Evolutionary conservation across 2,329 filamentous ascomycete genomes (phyloP).

Genomic region (Lachnellula arida): DNA sequence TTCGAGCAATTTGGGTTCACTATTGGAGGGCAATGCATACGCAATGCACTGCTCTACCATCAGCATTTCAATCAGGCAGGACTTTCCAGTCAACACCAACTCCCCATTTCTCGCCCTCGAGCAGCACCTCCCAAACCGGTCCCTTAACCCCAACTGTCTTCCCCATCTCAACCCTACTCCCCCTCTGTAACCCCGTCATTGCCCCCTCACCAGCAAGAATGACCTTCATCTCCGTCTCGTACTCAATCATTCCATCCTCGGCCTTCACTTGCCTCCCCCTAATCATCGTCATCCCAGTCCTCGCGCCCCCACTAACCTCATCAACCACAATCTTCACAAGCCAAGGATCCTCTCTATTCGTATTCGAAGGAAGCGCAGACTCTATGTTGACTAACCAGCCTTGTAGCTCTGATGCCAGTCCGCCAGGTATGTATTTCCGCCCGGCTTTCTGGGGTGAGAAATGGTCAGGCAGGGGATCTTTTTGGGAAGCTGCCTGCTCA

Average conservation of each 20-base stretch:
- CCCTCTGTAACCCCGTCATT: slow-evolving; percentile 23
- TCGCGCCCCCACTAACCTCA: slow-evolving; percentile 23
- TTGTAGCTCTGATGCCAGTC: slow-evolving; percentile 44
- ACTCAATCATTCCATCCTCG: slow-evolving; percentile 16
- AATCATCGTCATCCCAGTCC: slow-evolving; percentile 27
- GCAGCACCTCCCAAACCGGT: slow-evolving; percentile 31
- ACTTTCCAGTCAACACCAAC: slow-evolving; percentile 34
- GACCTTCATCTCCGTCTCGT: slow-evolving; percentile 17
- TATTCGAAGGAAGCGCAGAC: slow-evolving; percentile 13
- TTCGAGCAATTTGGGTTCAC: background rate
- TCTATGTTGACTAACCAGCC: slow-evolving; percentile 46
- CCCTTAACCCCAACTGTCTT: slow-evolving; percentile 29
- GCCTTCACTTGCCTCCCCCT: slow-evolving; percentile 20
- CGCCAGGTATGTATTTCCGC: slow-evolving; percentile 44
- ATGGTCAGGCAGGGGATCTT: slow-evolving; percentile 42
- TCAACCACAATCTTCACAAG: slow-evolving; percentile 26
- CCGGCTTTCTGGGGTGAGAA: slow-evolving; percentile 49
- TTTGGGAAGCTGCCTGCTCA: slow-evolving; percentile 7
- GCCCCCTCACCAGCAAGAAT: slow-evolving; percentile 30
- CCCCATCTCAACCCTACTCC: slow-evolving; percentile 22
- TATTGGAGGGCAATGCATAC: background rate
- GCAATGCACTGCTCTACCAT: background rate
- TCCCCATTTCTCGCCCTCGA: slow-evolving; percentile 31
- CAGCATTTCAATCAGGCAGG: slow-evolving; percentile 6
- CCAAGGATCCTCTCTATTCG: slow-evolving; percentile 25